phyloP scores from a whole-genome alignment of 2,329 filamentous ascomycete genomes.

The Chrysosporium queenslandicum region DNA sequence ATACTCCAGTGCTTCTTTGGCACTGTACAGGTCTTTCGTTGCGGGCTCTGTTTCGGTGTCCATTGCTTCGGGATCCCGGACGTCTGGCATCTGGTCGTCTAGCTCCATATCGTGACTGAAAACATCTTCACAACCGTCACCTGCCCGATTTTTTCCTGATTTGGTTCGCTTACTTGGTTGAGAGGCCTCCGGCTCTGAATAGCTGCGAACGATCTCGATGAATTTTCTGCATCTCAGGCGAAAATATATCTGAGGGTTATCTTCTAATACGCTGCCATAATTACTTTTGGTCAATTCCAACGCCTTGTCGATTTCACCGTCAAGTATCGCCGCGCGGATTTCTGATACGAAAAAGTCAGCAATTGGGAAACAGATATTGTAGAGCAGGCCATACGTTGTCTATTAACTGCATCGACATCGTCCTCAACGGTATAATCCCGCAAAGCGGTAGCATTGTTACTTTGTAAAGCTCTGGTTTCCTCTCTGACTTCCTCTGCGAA shows the following conservation, averaged over 20 bases:
- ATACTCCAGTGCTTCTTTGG: conserved; percentile 61
- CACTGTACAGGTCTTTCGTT: conserved; percentile 30
- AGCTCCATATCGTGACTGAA: conserved; percentile 50
- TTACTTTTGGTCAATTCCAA: conserved; percentile 68
- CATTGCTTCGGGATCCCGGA: conserved; percentile 38
- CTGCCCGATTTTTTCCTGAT: conserved; percentile 19
- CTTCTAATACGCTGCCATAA: conserved; percentile 69
- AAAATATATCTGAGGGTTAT: conserved; percentile 79
- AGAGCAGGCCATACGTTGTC: conserved; percentile 58
- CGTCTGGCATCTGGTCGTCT: conserved; percentile 40
- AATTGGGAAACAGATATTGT: neutral
- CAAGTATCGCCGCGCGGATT: conserved; percentile 76
- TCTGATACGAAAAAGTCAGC: conserved; percentile 40
- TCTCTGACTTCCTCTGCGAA: conserved; percentile 72
- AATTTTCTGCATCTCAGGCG: conserved; percentile 82
- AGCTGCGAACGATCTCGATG: conserved; percentile 80
- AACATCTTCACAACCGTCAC: conserved; percentile 28
- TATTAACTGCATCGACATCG: conserved; percentile 73
- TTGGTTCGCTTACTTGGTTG: conserved; percentile 34
- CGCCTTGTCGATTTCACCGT: conserved; percentile 84
- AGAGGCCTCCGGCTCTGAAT: conserved; percentile 52
- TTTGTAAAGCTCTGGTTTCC: conserved; percentile 60
- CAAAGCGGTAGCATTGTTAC: conserved; percentile 44
- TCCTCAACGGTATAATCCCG: conserved; percentile 60
- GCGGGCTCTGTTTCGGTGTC: conserved; percentile 41